Base-by-base conservation (phyloP, 768 basidiomycete genomes). In the Mycena leptocephala region DNA sequence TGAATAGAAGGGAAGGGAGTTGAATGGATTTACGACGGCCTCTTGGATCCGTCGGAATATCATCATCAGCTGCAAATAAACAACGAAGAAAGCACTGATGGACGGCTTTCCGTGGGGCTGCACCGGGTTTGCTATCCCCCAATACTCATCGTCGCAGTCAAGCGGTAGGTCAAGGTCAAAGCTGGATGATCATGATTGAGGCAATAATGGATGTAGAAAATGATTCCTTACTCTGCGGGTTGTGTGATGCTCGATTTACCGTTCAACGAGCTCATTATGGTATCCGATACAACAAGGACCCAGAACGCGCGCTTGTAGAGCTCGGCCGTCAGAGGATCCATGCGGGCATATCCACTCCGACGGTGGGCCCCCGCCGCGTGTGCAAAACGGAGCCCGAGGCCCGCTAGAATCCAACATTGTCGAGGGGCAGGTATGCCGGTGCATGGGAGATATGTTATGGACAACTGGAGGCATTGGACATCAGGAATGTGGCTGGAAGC, bases 171-270 rank as follows among this genome's bases (percentile, higher is more conserved):
- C 93, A 6, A 91, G 85, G 75, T 95, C 93, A 78, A 93, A 91
- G 75, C 93, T 93, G 26, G 18, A 46, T 32, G 16, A 48, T n/a
- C 76, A 18, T 79, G 66, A 61, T 33, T 22, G 70, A 39, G 61
- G 8, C 20, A 1, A 10, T 6, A 28, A n/a, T 43, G n/a, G 28
- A 46, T 14, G n/a, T 30, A 20, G 33, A 35, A 37, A 24, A 84
- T 92, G 71, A 51, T 24, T 26, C 48, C 48, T 51, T 75, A 93
- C 91, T 95, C 94, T 83, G 93, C 93, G 59, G 94, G 93, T 53
- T 92, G 90, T 8, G 95, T 88, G 4, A 90, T 89, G 70, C 89
- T 88, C 1, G 93, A 91, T 26, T 95, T 87, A 20, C 95, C 95
- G 56, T 93, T 85, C 43, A 88, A 88, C 8, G 88, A 83, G 51